Conservation (phyloP, 495 filamentous ascomycete species). For the Daldinia decipiens region DNA sequence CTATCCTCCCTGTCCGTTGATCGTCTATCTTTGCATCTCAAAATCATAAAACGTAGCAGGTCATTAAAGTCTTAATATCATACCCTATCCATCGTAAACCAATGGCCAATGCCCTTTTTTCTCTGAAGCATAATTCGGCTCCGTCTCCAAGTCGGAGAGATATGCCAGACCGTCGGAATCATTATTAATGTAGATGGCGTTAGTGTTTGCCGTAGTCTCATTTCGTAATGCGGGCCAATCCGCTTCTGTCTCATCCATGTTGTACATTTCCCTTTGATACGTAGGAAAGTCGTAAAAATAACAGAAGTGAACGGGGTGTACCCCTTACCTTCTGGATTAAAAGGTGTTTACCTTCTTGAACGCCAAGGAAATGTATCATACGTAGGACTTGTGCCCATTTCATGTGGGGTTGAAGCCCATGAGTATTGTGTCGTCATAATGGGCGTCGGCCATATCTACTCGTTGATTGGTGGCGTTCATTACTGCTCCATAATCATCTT, state of each 20-base stretch:
- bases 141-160: constrained; percentile 19
- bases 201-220: constrained; percentile 18
- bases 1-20: background rate
- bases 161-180: constrained; percentile 23
- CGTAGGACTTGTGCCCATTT: no score
- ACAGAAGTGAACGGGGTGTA: constrained; percentile 20
- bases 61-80: constrained; percentile 31
- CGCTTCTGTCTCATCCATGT: constrained; percentile 29
- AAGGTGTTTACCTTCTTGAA: constrained; percentile 36
- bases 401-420: no score
- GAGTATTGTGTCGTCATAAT: no score
- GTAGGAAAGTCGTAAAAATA: constrained; percentile 28
- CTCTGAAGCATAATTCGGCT: constrained; percentile 3
- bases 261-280: constrained; percentile 32
- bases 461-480: background rate
- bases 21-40: constrained; percentile 27
- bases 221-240: constrained; percentile 19
- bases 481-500: constrained; percentile 54
- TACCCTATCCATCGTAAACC: constrained; percentile 29
- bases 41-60: constrained; percentile 34
- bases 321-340: constrained; percentile 25
- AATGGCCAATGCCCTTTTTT: constrained; percentile 15
- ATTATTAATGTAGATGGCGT: constrained; percentile 31
- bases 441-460: background rate
- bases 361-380: background rate